These are phyloP conservation scores for Cardiospermum halicacabum DNA, from an alignment of 345 rosid genomes.

Conservation along the genomic window DNA sequence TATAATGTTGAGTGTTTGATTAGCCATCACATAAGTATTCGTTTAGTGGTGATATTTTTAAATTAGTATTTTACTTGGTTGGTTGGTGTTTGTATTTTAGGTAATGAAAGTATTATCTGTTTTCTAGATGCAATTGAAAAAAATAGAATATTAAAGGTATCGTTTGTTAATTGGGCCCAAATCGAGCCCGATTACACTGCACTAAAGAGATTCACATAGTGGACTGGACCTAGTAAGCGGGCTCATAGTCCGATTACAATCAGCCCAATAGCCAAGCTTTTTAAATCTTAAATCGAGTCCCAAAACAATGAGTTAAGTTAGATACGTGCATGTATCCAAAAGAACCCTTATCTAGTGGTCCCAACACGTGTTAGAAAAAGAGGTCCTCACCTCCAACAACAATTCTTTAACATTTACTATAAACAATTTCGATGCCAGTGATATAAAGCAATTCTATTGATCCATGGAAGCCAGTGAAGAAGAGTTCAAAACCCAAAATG, in stretches of 20 bases:
- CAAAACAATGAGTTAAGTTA: background rate
- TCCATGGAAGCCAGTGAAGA: background rate
- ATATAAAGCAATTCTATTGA: background rate
- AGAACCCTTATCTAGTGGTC: conserved; percentile 12
- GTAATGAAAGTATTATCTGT: background rate
- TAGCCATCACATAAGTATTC: background rate
- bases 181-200: no score
- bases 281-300: conserved; percentile 3
- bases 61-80: background rate
- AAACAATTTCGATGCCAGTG: background rate
- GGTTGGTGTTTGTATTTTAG: background rate
- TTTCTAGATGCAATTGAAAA: background rate
- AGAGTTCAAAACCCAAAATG: no score
- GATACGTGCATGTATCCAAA: background rate
- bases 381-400: conserved; percentile 18
- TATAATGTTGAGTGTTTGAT: background rate
- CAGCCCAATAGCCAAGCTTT: no score
- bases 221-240: background rate
- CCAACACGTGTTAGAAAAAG: conserved; percentile 6
- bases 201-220: no score
- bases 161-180: no score
- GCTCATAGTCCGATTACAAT: no score
- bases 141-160: no score
- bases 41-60: no score
- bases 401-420: conserved; percentile 4